These are phyloP conservation scores for Funneliformis mosseae DNA, from an alignment of 192 early-diverging fungal genomes.

Conservation along the genomic window DNA sequence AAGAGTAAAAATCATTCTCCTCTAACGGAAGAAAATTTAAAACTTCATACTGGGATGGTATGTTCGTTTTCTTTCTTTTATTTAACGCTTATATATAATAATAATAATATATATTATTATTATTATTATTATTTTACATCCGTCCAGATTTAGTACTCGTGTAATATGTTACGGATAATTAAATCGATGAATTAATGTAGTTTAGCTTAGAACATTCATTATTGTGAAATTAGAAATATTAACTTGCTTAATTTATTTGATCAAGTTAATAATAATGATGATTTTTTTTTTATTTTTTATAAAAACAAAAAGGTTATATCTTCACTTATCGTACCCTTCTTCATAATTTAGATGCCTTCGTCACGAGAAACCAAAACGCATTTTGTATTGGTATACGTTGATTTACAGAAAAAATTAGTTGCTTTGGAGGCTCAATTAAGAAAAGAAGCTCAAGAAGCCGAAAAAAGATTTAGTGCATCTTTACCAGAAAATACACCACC, in stretches of 20 bases:
- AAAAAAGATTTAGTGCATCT: not conserved
- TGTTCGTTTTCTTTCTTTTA: not conserved
- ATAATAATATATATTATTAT: not conserved
- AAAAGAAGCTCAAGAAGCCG: conserved; percentile 2
- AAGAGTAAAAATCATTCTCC: conserved; percentile 3
- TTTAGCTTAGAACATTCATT: no score
- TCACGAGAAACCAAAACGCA: conserved; percentile 22
- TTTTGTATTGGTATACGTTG: conserved; percentile 18
- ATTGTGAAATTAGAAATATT: not conserved
- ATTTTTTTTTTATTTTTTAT: no score
- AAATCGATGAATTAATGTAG: no score
- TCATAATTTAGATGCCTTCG: conserved; percentile 6
- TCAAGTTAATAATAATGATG: not conserved
- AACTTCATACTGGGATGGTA: conserved; percentile 21
- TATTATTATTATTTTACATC: not conserved
- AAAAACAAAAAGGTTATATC: no score
- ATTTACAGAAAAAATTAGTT: conserved; percentile 12
- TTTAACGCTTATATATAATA: not conserved
- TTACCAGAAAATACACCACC: conserved; percentile 17
- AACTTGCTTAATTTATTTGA: not conserved
- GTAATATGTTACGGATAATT: no score
- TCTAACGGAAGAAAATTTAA: conserved; percentile 19
- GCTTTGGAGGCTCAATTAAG: conserved; percentile 19
- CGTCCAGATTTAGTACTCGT: not conserved
- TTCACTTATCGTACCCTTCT: not conserved